Evolutionary conservation across 495 filamentous ascomycete species (phyloP).

Genomic region (Pyrenopolyporus hunteri): DNA sequence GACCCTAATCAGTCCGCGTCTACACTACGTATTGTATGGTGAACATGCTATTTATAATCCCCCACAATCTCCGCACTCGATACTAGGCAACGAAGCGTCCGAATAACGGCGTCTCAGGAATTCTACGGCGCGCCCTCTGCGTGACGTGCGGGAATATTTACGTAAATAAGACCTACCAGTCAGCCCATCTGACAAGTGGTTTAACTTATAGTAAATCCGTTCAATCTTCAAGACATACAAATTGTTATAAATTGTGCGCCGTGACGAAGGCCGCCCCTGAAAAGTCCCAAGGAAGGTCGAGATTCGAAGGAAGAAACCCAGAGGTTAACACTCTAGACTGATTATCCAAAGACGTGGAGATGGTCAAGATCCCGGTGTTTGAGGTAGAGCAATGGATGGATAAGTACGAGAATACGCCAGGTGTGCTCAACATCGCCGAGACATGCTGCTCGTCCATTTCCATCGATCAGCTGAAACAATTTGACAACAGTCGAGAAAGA

Average conservation of each 20-base stretch:
- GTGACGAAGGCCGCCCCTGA: no score
- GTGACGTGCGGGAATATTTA: background rate
- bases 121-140: constrained; percentile 9
- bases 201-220: no score
- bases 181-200: background rate
- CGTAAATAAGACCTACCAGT: background rate
- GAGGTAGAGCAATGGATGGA: constrained; percentile 96
- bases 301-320: no score
- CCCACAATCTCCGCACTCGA: constrained; percentile 11
- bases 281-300: no score
- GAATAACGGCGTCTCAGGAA: background rate
- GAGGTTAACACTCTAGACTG: background rate
- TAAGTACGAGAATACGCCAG: constrained; percentile 70
- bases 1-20: background rate
- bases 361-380: constrained; percentile 76
- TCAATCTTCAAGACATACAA: no score
- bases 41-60: background rate
- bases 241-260: no score
- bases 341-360: constrained; percentile 42
- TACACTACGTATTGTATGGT: background rate
- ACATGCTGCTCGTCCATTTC: constrained; percentile 86
- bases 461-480: constrained; percentile 69
- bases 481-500: constrained; percentile 56
- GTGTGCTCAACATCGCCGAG: constrained; percentile 84
- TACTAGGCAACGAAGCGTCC: background rate